phyloP scores from a whole-genome alignment of 2,329 filamentous ascomycete genomes.

The Exophiala mesophila region DNA sequence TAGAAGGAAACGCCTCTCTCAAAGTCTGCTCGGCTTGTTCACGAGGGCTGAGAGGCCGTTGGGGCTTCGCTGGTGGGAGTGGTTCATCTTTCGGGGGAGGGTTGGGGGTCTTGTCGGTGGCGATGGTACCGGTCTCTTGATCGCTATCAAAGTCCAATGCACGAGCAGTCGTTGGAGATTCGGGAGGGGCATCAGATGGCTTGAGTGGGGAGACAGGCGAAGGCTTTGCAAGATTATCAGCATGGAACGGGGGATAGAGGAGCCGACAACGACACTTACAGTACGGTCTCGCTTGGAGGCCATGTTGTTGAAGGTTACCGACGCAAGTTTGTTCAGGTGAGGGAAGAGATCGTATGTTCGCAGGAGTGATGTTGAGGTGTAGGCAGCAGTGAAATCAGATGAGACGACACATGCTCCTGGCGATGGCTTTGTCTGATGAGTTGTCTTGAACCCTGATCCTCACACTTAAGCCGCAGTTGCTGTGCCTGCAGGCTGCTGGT shows the following conservation, averaged over 20 bases:
- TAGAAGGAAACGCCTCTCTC: constrained; percentile 85
- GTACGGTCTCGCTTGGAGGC: constrained; percentile 6
- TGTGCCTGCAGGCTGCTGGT: too few relatives aligned
- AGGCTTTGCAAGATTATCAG: constrained; percentile 13
- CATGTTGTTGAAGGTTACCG: constrained; percentile 6
- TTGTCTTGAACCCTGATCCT: too few relatives aligned
- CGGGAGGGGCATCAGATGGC: constrained; percentile 32
- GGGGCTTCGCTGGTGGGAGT: constrained; percentile 70
- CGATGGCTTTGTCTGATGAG: too few relatives aligned
- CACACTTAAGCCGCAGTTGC: too few relatives aligned
- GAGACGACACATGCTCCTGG: constrained; percentile 18
- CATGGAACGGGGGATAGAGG: neutral
- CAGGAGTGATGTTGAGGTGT: constrained; percentile 1
- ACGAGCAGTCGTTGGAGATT: constrained; percentile 53
- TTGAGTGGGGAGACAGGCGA: constrained; percentile 26
- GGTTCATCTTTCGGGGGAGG: constrained; percentile 26
- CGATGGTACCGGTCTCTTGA: constrained; percentile 38
- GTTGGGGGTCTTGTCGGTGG: constrained; percentile 28
- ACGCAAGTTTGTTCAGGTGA: neutral
- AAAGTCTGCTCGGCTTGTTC: constrained; percentile 84
- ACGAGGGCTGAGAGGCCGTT: constrained; percentile 71
- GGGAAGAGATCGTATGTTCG: neutral
- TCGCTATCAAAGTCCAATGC: constrained; percentile 56
- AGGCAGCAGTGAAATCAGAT: constrained; percentile 13
- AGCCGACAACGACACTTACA: constrained; percentile 7